phyloP scores from a whole-genome alignment of 1,284 basidiomycete genomes.

The Melampsora medusae region DNA sequence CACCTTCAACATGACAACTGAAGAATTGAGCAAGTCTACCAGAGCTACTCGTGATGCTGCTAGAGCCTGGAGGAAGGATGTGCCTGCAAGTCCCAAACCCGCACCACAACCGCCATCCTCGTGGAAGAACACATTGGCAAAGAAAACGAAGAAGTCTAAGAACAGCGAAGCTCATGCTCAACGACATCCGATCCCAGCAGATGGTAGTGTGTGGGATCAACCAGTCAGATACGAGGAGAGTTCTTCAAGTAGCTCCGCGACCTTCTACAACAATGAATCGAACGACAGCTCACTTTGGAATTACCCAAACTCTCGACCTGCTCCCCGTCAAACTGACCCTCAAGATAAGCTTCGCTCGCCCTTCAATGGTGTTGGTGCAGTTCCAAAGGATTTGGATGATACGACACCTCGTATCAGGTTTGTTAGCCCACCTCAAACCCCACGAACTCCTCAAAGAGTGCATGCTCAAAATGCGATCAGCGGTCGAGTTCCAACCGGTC shows the following conservation, averaged over 20 bases:
- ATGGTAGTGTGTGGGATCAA: conserved; percentile 9
- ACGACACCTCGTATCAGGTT: conserved; percentile 11
- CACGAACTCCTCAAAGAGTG: background rate
- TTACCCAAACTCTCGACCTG: background rate
- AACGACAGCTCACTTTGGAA: conserved; percentile 14
- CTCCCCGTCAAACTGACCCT: background rate
- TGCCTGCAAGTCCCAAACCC: conserved; percentile 21
- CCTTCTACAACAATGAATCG: conserved; percentile 3
- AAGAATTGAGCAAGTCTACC: conserved; percentile 59
- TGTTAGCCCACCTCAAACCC: conserved; percentile 15
- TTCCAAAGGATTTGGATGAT: background rate
- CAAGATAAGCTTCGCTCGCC: background rate
- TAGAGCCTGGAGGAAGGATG: conserved; percentile 46
- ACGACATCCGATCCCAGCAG: background rate
- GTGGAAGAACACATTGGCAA: conserved; percentile 23
- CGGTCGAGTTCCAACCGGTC: conserved; percentile 4
- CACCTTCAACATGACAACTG: conserved; percentile 67
- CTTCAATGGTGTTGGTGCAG: background rate
- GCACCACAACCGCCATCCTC: background rate
- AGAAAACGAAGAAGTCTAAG: conserved; percentile 22
- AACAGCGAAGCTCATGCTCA: background rate
- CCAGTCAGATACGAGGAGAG: conserved; percentile 27
- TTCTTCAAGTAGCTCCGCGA: conserved; percentile 19
- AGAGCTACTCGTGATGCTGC: conserved; percentile 52
- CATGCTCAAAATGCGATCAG: background rate